Base-by-base conservation (phyloP, 441 rosid genomes). In the Jatropha multifida region DNA sequence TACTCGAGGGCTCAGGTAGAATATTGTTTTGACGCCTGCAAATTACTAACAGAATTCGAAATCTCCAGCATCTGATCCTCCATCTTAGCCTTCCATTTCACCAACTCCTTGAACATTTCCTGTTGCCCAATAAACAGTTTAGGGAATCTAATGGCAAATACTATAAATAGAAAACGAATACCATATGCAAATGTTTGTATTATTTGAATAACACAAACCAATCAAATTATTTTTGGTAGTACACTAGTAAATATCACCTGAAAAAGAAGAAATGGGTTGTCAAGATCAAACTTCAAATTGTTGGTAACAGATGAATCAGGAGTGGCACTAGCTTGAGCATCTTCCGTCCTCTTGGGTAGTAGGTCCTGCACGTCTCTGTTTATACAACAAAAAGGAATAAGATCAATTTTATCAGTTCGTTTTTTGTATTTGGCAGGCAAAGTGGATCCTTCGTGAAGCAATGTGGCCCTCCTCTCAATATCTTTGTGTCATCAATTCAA, bases 51-150 rank as follows among this genome's bases (percentile, higher is more conserved):
- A 5, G 93, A 69, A 75, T 86, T 83, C 40, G 88, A 80, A 52
- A 88, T 76, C 72, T 91, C 92, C 61, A 75, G 71, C 75, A 94
- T 74, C 87, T 87, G 98, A 78, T 89, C 87, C 81, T 92, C 95
- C 68, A 87, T 83, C 84, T 91, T 91, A 48, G 80, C 88, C 84
- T 88, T 94, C 97, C 97, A 94, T 32, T 87, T 85, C 71, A 81
- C 74, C 78, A 88, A 73, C 80, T 94, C 97, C 79, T 90, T 89
- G 68, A 82, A 78, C 83, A 84, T 86, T 82, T 90, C 94, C 96
- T 91, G 88, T 26, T 74, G 79, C 75, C 65, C 10, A 79, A 68
- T 51, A 63, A 66, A 46, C 18, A 12, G 26, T 54, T 26, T 56
- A 40, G 58, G 58, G 58, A 7, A 18, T 54, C 14, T 54, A 23